These are phyloP conservation scores for Leucocoprinus birnbaumii DNA, from an alignment of 768 basidiomycete species.

Conservation along the genomic window DNA sequence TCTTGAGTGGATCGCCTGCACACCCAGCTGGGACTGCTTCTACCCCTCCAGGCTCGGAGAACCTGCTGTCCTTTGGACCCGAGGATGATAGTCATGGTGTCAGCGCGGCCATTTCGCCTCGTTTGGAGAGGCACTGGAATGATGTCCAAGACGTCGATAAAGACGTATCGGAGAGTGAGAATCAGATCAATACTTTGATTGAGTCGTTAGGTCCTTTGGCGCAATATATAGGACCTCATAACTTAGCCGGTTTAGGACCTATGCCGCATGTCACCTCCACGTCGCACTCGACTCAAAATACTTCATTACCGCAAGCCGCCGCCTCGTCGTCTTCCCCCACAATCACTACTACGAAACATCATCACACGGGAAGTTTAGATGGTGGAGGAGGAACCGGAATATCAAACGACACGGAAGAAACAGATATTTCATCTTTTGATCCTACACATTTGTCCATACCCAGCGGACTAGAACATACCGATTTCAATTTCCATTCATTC, in stretches of 20 bases:
- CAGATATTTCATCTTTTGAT: slow-evolving; percentile 4
- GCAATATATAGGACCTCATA: neutral
- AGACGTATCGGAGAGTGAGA: slow-evolving; percentile 69
- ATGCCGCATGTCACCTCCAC: no score
- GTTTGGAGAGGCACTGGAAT: slow-evolving; percentile 54
- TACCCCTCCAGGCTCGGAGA: neutral
- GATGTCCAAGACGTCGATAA: slow-evolving; percentile 62
- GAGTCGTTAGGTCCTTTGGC: neutral
- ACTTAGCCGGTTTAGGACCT: neutral
- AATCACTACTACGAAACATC: neutral
- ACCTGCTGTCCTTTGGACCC: slow-evolving; percentile 6
- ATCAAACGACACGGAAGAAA: no score
- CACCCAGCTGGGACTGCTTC: neutral
- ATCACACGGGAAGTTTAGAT: no score
- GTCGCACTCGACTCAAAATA: no score
- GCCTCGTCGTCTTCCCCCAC: neutral
- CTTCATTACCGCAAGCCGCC: no score
- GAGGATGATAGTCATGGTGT: slow-evolving; percentile 13
- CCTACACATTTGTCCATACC: neutral
- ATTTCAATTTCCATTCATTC: slow-evolving; percentile 27
- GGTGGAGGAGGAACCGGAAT: no score
- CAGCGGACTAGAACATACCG: slow-evolving; percentile 1
- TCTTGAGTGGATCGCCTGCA: neutral
- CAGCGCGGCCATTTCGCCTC: slow-evolving; percentile 27
- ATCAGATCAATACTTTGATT: slow-evolving; percentile 69